Base-by-base conservation (phyloP, 805 yeast genomes). In the Teunomyces cretensis region DNA sequence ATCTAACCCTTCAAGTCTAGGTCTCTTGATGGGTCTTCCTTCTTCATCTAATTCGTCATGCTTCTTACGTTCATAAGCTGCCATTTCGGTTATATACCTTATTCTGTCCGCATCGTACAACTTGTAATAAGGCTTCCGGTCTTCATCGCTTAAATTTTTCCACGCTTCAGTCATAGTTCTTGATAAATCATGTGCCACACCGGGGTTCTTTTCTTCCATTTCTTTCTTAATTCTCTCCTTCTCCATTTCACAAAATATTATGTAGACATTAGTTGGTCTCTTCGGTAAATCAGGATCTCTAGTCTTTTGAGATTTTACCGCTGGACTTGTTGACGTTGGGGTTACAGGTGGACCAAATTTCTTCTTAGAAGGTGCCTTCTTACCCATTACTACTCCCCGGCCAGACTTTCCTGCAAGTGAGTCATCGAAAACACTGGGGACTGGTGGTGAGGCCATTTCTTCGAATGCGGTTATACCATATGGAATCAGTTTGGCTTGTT, bases 231-330 rank as follows among this genome's bases (percentile, higher is more conserved):
- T 76, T 41, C 77, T 72, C 39, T 88, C 96, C 64, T 87, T 87
- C 58, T 88, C 95, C 68, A 79, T 68, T 47, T 91, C 97, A 65
- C 97, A 91, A 59, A 86, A 90, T 22, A 88, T 78, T 50, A 88
- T 72, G 58, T 90, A 91, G 4, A 97, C 96, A 63, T 90, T 91
- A 3, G 94, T 84, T 5, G 97, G 96, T 56, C 95, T 75, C 55
- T 86, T 88, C 15, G 97, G 97, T 56, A 85, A 75, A 53, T 82
- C 83, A 8, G 96, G 96, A 62, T 90, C 96, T 55, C 90, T 79
- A 8, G 75, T 72, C 41, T 72, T 72, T 38, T 54, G 69, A 53
- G 44, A 57, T 52, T 49, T 62, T 54, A 51, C 59, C 6, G 47
- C 43, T 11, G 42, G 40, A 14, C 26, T 33, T 48, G 59, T 66